phyloP scores from a whole-genome alignment of 2,329 filamentous ascomycete genomes.

The Alternaria sp. region DNA sequence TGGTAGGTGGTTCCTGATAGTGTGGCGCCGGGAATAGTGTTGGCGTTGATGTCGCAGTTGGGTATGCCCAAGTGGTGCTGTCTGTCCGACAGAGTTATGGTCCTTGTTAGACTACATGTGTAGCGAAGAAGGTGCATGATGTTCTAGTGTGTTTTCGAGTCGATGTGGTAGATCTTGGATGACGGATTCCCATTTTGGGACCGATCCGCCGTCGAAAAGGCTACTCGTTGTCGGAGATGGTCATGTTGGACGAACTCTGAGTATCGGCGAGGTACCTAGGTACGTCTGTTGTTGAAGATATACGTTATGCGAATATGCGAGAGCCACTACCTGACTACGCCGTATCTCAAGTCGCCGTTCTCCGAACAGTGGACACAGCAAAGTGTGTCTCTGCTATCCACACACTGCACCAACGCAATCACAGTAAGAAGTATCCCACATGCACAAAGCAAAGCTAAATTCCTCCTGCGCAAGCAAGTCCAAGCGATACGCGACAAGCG shows the following conservation, averaged over 20 bases:
- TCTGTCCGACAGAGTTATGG: neutral
- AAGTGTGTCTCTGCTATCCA: neutral
- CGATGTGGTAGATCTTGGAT: neutral
- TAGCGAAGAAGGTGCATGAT: neutral
- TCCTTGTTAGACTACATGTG: neutral
- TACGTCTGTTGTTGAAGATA: neutral
- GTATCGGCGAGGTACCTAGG: neutral
- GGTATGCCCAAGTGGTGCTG: neutral
- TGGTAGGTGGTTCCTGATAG: neutral
- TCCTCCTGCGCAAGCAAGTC: neutral
- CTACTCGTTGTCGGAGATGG: neutral
- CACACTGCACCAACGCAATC: neutral
- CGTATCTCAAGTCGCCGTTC: neutral
- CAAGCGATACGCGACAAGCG: slow-evolving; percentile 4
- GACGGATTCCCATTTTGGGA: neutral
- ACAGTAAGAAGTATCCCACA: neutral
- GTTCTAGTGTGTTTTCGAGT: neutral
- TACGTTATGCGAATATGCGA: neutral
- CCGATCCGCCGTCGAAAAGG: neutral
- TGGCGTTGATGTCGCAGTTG: neutral
- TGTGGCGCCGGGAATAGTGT: neutral
- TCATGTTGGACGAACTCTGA: neutral
- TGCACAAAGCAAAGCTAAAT: slow-evolving; percentile 1
- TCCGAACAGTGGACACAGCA: neutral
- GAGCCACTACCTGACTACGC: neutral